Evolutionary conservation across 495 filamentous ascomycete genomes (phyloP), one percentile per base, ranked within the genome.

Genomic region (Friedmanniomyces endolithicus): DNA sequence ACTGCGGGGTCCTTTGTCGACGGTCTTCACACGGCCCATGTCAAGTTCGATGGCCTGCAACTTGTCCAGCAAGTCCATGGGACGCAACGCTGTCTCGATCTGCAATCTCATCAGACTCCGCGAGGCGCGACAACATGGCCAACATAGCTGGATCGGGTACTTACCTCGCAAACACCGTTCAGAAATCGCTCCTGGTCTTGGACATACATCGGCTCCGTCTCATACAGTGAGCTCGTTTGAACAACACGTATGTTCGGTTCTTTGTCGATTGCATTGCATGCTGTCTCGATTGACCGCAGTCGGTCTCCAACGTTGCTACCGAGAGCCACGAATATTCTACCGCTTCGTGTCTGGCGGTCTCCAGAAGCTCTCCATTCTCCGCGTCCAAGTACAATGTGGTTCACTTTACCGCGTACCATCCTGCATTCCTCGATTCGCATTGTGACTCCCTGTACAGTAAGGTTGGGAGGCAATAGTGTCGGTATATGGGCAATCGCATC

Each of bases 191-290:
- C 80, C 66, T 98, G 92, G 63, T 95, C 83, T 58, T 84, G 70
- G 60, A 95, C 83, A 71, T 98, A 97, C 92, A 98, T 98, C 22
- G 92, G 86, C 56, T 86, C 80, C 7, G 90, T 98, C 71, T 97
- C 88, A 74, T 90, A 98, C 35, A 98, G 74, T 51, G 82, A 81
- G 65, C 92, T 96, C 0, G 90, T 95, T 61, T 83, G 72, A 51
- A 79, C 76, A 37, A 98, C 77, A 53, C 71, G 78, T 67, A 97
- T 87, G 47, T 76, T 80, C 33, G 78, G 53, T 27, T 50, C 72
- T 27, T 69, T 66, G 49, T 84, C 78, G 80, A 98, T 85, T 63
- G 84, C 78, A 45, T 72, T 73, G 66, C 88, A 88, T 1, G 92
- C 90, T 53, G 75, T 71, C 68, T 94, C 88, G 45, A 98, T 90